These are phyloP conservation scores for Syzygium jambos DNA, from an alignment of 345 rosid genomes.

Conservation along the genomic window DNA sequence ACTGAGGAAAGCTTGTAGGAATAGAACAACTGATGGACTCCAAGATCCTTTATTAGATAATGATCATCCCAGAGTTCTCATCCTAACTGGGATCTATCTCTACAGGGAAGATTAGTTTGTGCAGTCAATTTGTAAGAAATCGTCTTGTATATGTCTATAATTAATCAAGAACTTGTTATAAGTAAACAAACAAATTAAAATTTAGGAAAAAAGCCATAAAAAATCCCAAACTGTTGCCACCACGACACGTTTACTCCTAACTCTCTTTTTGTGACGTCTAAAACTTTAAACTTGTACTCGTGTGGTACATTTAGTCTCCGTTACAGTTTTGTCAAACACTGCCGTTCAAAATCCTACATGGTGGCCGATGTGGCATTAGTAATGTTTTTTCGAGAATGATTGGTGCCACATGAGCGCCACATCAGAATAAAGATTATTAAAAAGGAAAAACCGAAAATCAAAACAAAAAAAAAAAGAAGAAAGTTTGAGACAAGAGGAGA, in stretches of 20 bases:
- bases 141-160: background rate
- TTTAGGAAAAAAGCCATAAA: accelerated
- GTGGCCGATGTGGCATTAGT: too few species aligned
- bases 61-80: background rate
- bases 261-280: accelerated
- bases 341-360: too few species aligned
- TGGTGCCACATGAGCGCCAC: accelerated
- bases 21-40: background rate
- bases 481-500: too few species aligned
- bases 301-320: accelerated
- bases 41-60: background rate
- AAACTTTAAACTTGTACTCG: accelerated
- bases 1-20: background rate
- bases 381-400: too few species aligned
- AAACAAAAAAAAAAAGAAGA: too few species aligned
- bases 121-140: background rate
- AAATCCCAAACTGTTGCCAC: accelerated
- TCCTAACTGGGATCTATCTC: background rate
- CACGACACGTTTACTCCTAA: accelerated
- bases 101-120: background rate
- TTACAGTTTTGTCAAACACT: accelerated
- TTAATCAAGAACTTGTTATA: background rate
- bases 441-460: too few species aligned
- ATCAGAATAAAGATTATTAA: too few species aligned
- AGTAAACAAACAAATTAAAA: too few species aligned